Conservation (phyloP, 2,329 filamentous ascomycete genomes). For the Penicillium crustosum region DNA sequence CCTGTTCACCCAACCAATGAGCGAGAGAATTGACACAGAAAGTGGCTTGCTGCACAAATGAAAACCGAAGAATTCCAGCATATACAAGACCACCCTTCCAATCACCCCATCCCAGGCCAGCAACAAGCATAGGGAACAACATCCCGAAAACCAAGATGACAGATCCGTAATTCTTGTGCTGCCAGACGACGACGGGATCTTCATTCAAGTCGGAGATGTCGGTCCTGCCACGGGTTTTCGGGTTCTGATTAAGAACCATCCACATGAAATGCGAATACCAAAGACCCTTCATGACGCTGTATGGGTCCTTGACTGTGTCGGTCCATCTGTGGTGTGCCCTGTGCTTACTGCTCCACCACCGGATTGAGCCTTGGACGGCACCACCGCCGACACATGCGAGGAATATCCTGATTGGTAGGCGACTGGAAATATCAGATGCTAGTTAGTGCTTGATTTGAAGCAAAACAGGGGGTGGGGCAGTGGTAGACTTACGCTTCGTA, state of each 20-base stretch:
- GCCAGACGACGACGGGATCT: slow-evolving; percentile 76
- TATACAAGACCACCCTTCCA: slow-evolving; percentile 77
- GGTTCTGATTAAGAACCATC: slow-evolving; percentile 80
- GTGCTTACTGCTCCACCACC: slow-evolving; percentile 83
- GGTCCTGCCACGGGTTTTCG: slow-evolving; percentile 76
- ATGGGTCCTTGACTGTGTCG: slow-evolving; percentile 84
- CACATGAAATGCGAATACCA: slow-evolving; percentile 78
- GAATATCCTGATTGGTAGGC: slow-evolving; percentile 70
- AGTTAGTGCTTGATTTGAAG: background rate
- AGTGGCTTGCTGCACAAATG: slow-evolving; percentile 82
- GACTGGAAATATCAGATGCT: slow-evolving; percentile 50
- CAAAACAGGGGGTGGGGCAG: background rate
- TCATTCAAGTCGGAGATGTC: slow-evolving; percentile 84
- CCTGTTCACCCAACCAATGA: slow-evolving; percentile 81
- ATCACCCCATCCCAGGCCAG: slow-evolving; percentile 74
- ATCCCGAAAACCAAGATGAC: slow-evolving; percentile 71
- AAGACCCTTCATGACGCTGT: slow-evolving; percentile 82
- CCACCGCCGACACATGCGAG: slow-evolving; percentile 75
- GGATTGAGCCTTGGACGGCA: slow-evolving; percentile 76
- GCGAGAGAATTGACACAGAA: slow-evolving; percentile 88
- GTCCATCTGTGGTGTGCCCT: slow-evolving; percentile 84
- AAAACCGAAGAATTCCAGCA: slow-evolving; percentile 75
- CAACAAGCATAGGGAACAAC: slow-evolving; percentile 69
- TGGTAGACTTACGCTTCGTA: slow-evolving; percentile 51
- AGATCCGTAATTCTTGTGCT: slow-evolving; percentile 79